A percentile compares a stretch with the other conserved stretches of the same genome.
Evolutionary conservation across 306 rosid genomes (phyloP).

Genomic region (Sophora flavescens): DNA sequence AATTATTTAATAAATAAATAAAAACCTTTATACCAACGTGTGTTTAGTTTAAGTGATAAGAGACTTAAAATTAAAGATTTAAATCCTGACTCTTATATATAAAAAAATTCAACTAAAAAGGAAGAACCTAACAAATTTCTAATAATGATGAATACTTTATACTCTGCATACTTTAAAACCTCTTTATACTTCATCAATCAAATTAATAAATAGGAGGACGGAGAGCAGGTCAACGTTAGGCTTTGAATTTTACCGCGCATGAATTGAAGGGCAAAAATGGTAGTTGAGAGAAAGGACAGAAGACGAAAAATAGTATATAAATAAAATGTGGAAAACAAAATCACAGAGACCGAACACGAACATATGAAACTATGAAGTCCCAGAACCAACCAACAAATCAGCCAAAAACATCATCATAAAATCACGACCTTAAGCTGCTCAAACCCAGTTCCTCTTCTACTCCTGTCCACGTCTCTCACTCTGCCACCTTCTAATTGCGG

Average conservation of each 20-base stretch:
- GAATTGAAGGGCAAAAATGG: conserved; percentile 42
- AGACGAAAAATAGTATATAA: neutral
- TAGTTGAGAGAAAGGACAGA: conserved; percentile 21
- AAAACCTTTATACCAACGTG: too few relatives aligned
- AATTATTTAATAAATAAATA: too few relatives aligned
- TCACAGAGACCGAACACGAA: conserved; percentile 4
- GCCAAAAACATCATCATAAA: conserved; percentile 44
- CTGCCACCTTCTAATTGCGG: conserved; percentile 18
- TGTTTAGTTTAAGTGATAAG: too few relatives aligned
- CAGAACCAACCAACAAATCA: conserved; percentile 1
- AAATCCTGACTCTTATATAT: too few relatives aligned
- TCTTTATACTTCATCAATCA: too few relatives aligned
- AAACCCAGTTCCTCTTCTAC: conserved; percentile 9
- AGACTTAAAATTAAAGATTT: too few relatives aligned
- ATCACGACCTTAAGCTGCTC: neutral
- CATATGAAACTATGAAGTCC: neutral
- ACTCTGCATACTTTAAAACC: too few relatives aligned
- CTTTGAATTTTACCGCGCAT: conserved; percentile 48
- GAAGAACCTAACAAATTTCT: too few relatives aligned
- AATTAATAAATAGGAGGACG: too few relatives aligned
- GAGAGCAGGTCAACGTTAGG: neutral
- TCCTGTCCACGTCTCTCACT: neutral
- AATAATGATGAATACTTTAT: too few relatives aligned
- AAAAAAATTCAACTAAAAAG: too few relatives aligned
- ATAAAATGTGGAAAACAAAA: conserved; percentile 38